A percentile compares a stretch with the other conserved stretches of the same genome.
Conservation (phyloP, 768 basidiomycete genomes). For the Pholiota molesta region DNA sequence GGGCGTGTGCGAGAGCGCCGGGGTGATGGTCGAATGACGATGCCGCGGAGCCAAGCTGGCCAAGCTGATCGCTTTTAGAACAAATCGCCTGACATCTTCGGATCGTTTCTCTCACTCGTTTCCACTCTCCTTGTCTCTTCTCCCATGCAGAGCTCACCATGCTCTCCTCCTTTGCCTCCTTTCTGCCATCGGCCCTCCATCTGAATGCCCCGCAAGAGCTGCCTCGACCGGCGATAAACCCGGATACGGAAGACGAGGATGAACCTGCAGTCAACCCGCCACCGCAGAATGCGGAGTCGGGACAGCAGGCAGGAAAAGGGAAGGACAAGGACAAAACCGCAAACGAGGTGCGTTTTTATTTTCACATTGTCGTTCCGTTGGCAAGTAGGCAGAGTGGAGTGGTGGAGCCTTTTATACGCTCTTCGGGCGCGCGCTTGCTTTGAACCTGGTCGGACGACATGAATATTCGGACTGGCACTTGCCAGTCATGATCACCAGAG, state of each 20-base stretch:
- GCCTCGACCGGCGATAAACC: constrained; percentile 26
- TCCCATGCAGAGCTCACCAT: constrained; percentile 32
- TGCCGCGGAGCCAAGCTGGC: constrained; percentile 12
- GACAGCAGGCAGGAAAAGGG: constrained; percentile 17
- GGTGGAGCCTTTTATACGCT: not conserved
- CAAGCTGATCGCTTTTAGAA: constrained; percentile 7
- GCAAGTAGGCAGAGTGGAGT: constrained; percentile 19
- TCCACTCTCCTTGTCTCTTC: not conserved
- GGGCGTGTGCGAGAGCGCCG: not conserved
- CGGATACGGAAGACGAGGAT: constrained; percentile 36
- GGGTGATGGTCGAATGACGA: constrained; percentile 1
- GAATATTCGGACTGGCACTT: not conserved
- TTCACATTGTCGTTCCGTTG: not conserved
- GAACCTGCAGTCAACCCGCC: constrained; percentile 24
- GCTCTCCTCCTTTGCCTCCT: constrained; percentile 55
- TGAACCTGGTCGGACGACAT: not conserved
- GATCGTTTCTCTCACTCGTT: constrained; percentile 8
- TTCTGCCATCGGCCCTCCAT: constrained; percentile 53
- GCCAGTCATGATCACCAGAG: not conserved
- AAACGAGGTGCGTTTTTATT: constrained; percentile 30
- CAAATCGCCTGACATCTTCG: constrained; percentile 9
- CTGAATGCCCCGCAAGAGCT: constrained; percentile 21
- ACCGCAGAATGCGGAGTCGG: constrained; percentile 10
- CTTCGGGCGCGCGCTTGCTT: not conserved
- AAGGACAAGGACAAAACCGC: constrained; percentile 32